phyloP scores from a whole-genome alignment of 73 alveolate genomes.

The Paramecium sexaurelia region DNA sequence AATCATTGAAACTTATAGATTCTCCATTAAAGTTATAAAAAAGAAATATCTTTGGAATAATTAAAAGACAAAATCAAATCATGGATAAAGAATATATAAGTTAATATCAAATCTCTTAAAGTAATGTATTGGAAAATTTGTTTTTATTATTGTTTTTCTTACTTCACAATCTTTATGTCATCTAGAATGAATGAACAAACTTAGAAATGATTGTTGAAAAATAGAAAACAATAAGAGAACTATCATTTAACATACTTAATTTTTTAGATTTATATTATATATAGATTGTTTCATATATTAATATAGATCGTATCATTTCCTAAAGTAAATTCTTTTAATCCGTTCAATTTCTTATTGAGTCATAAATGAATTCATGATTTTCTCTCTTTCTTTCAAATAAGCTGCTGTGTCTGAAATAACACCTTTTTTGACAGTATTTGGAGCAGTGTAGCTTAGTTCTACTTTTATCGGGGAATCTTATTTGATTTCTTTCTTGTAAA shows the following conservation, averaged over 20 bases:
- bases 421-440: not conserved
- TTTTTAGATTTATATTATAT: not conserved
- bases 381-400: slow-evolving; percentile 46
- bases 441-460: not conserved
- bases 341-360: slow-evolving; percentile 8
- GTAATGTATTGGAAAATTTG: no score
- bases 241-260: not conserved
- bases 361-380: slow-evolving; percentile 20
- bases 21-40: no score
- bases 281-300: not conserved
- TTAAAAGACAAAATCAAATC: no score
- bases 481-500: not conserved
- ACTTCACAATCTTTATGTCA: no score
- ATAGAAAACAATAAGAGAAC: not conserved
- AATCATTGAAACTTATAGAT: no score
- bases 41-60: no score
- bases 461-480: not conserved
- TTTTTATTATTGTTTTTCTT: no score
- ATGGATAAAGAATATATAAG: no score
- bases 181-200: no score
- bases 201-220: no score
- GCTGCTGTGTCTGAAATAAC: slow-evolving; percentile 14
- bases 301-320: not conserved
- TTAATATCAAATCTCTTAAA: no score
- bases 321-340: not conserved